phyloP scores from a whole-genome alignment of 768 basidiomycete genomes.

The Russula abietina region DNA sequence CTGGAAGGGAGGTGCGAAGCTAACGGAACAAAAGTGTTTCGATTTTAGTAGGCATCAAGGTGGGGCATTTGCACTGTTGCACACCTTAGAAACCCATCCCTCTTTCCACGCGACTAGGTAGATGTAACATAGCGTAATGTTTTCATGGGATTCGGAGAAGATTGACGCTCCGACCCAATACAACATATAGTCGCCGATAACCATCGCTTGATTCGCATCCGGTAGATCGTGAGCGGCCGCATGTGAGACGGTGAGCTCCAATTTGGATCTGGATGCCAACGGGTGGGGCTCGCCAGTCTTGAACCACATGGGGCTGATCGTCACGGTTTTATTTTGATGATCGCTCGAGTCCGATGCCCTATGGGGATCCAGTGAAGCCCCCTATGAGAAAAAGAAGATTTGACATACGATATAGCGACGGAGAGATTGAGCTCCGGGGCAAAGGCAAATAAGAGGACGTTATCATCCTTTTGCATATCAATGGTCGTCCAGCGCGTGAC shows the following conservation, averaged over 20 bases:
- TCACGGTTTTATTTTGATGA: neutral
- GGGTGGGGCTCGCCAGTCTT: too few relatives aligned
- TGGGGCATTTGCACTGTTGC: neutral
- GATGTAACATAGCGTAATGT: constrained; percentile 6
- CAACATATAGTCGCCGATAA: too few relatives aligned
- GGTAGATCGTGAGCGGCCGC: constrained; percentile 11
- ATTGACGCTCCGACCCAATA: constrained; percentile 9
- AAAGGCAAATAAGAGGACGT: too few relatives aligned
- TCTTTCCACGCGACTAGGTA: constrained; percentile 16
- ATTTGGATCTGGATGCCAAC: too few relatives aligned
- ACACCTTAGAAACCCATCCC: constrained; percentile 10
- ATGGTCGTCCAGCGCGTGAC: too few relatives aligned
- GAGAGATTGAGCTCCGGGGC: too few relatives aligned
- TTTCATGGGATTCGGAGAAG: neutral
- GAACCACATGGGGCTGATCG: too few relatives aligned
- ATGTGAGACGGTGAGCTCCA: neutral
- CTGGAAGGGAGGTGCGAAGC: neutral
- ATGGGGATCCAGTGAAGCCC: neutral
- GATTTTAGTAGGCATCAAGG: neutral
- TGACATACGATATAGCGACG: constrained; percentile 13
- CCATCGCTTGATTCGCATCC: constrained; percentile 12
- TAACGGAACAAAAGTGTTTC: neutral
- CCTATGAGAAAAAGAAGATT: neutral
- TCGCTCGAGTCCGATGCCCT: neutral
- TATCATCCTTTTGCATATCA: too few relatives aligned